A percentile compares a stretch with the other conserved stretches of the same genome.
phyloP scores from a whole-genome alignment of 1,139 yeast genomes.

The Candida labiduridarum region DNA sequence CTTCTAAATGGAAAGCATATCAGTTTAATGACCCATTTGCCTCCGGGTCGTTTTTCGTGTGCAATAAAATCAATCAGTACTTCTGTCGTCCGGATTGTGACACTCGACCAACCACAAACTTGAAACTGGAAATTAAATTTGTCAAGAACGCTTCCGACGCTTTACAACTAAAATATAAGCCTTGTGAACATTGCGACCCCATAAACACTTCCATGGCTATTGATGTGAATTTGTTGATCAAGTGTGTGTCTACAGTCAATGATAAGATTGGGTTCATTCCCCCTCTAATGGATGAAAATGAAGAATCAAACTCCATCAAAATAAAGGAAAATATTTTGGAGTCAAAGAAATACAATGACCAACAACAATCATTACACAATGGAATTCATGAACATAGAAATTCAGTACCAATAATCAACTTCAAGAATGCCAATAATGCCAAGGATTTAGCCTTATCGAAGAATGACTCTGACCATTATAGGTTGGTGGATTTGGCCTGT shows the following conservation, averaged over 20 bases:
- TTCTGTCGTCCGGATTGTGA: slow-evolving; percentile 76
- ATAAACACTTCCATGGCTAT: slow-evolving; percentile 34
- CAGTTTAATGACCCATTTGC: slow-evolving; percentile 71
- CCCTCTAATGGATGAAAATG: slow-evolving; percentile 52
- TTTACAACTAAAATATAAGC: slow-evolving; percentile 40
- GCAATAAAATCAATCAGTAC: slow-evolving; percentile 41
- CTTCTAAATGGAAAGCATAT: slow-evolving; percentile 64
- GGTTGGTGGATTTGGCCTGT: slow-evolving; percentile 78
- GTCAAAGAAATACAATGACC: slow-evolving; percentile 26
- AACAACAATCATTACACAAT: slow-evolving; percentile 28
- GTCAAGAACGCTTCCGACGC: slow-evolving; percentile 48
- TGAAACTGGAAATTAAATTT: slow-evolving; percentile 49
- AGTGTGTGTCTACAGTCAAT: slow-evolving; percentile 63
- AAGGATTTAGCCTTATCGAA: slow-evolving; percentile 43
- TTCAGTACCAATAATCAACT: slow-evolving; percentile 12
- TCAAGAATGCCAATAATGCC: slow-evolving; percentile 22
- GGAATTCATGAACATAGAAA: slow-evolving; percentile 13
- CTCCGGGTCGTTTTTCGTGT: slow-evolving; percentile 55
- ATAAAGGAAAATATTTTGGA: slow-evolving; percentile 45
- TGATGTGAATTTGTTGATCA: slow-evolving; percentile 54
- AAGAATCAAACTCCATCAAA: slow-evolving; percentile 39
- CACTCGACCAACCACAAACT: slow-evolving; percentile 44
- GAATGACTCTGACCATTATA: slow-evolving; percentile 68
- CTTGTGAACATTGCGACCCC: slow-evolving; percentile 60
- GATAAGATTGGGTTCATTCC: slow-evolving; percentile 58